Percentiles rank a stretch among this genome's conserved stretches.
Evolutionary conservation across 192 early-diverging fungal genomes (phyloP).

Genomic region (Rhizoclosmatium globosum): DNA sequence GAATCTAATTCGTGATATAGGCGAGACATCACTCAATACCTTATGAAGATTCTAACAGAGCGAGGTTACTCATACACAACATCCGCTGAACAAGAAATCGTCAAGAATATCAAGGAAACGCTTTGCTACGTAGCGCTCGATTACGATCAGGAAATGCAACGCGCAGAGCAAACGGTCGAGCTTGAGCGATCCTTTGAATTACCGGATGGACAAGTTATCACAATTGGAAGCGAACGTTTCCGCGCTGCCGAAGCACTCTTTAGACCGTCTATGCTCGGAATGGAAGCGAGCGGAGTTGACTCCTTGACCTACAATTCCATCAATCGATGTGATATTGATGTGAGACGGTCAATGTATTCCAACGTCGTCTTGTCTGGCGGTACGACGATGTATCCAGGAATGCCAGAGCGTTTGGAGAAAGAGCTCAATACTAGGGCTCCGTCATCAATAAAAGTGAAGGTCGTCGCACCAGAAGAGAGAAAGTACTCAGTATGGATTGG

Average conservation of each 20-base stretch:
- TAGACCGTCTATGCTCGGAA: conserved; percentile 65
- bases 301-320: conserved; percentile 56
- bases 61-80: conserved; percentile 68
- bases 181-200: conserved; percentile 61
- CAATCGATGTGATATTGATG: conserved; percentile 60
- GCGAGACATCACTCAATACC: conserved; percentile 55
- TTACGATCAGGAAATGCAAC: conserved; percentile 57
- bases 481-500: conserved; percentile 76
- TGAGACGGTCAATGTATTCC: conserved; percentile 53
- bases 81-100: conserved; percentile 67
- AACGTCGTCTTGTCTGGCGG: conserved; percentile 62
- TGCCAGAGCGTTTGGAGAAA: conserved; percentile 60
- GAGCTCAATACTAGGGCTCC: conserved; percentile 65
- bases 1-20: conserved; percentile 15
- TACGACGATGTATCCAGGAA: conserved; percentile 65
- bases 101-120: conserved; percentile 73
- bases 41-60: conserved; percentile 66
- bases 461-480: conserved; percentile 67
- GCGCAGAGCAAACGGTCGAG: conserved; percentile 48
- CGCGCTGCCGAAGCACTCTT: conserved; percentile 67
- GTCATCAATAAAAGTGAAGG: conserved; percentile 65
- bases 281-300: conserved; percentile 56
- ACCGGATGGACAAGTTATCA: conserved; percentile 66
- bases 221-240: conserved; percentile 70
- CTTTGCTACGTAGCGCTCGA: conserved; percentile 66